Evolutionary conservation across 192 early-diverging fungal species (phyloP).

Genomic region (Coemansia sp.): DNA sequence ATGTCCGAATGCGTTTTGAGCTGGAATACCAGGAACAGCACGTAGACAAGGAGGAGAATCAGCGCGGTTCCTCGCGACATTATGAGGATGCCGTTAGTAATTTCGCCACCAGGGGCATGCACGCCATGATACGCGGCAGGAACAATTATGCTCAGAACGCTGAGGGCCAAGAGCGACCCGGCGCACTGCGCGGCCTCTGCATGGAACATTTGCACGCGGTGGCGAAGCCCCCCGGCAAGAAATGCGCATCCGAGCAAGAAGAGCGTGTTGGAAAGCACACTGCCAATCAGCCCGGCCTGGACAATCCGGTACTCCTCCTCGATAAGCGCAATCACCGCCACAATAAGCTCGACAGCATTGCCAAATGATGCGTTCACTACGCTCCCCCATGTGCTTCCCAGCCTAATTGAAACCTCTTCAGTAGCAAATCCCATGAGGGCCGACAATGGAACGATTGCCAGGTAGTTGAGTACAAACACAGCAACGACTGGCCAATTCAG

Average conservation of each 20-base stretch:
- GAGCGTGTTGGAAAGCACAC: conserved; percentile 89
- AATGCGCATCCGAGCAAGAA: conserved; percentile 89
- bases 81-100: conserved; percentile 58
- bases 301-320: conserved; percentile 66
- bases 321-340: conserved; percentile 62
- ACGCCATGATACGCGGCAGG: conserved; percentile 71
- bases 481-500: conserved; percentile 67
- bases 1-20: conserved; percentile 77
- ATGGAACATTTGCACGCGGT: conserved; percentile 68
- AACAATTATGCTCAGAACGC: conserved; percentile 67
- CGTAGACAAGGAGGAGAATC: conserved; percentile 68
- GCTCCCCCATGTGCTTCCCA: conserved; percentile 68
- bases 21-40: conserved; percentile 80
- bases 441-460: conserved; percentile 87
- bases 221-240: conserved; percentile 74
- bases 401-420: conserved; percentile 75
- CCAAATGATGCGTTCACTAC: conserved; percentile 75
- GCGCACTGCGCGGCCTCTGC: conserved; percentile 73
- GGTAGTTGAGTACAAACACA: conserved; percentile 82
- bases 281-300: conserved; percentile 82
- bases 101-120: conserved; percentile 48
- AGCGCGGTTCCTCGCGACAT: conserved; percentile 71
- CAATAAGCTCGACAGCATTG: conserved; percentile 67
- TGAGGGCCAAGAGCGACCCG: conserved; percentile 65
- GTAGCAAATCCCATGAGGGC: conserved; percentile 87